Conservation (phyloP, 2,329 filamentous ascomycete species). For the Eutypella sp. region DNA sequence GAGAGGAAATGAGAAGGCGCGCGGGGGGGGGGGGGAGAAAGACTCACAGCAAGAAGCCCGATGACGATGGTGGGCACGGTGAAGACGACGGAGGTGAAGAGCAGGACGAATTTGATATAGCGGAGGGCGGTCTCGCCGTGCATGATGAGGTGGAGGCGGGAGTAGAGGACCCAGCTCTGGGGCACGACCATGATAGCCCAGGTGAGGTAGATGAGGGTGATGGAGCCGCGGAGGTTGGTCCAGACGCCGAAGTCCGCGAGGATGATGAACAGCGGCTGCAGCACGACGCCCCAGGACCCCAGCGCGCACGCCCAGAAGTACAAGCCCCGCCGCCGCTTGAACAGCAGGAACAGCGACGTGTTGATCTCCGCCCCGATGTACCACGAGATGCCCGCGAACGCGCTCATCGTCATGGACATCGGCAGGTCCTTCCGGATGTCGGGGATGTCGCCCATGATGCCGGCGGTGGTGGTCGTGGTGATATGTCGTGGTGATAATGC, state of each 20-base stretch:
- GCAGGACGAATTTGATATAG: constrained; percentile 17
- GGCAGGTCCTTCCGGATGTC: constrained; percentile 3
- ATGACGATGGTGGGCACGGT: constrained; percentile 23
- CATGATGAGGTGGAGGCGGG: constrained; percentile 26
- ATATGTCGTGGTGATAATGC: not conserved
- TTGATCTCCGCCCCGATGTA: constrained; percentile 28
- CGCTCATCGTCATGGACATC: constrained; percentile 23
- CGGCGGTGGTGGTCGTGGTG: not conserved
- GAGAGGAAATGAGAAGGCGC: not conserved
- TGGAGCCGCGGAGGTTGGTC: constrained; percentile 15
- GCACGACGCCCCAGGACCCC: constrained; percentile 24
- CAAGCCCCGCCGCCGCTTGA: constrained; percentile 26
- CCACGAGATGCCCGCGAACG: constrained; percentile 31
- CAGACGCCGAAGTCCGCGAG: constrained; percentile 26
- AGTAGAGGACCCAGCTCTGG: constrained; percentile 28
- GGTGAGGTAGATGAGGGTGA: constrained; percentile 25
- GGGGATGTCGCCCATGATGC: constrained; percentile 1
- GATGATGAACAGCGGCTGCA: constrained; percentile 27
- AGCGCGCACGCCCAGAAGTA: constrained; percentile 29
- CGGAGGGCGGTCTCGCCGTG: constrained; percentile 15
- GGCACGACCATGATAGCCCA: constrained; percentile 28
- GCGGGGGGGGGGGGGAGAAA: no score
- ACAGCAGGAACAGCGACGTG: constrained; percentile 24
- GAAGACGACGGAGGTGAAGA: constrained; percentile 24
- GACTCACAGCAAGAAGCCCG: constrained; percentile 23